phyloP scores from a whole-genome alignment of 257 asterid species.

The Solanum ahanhuiri region DNA sequence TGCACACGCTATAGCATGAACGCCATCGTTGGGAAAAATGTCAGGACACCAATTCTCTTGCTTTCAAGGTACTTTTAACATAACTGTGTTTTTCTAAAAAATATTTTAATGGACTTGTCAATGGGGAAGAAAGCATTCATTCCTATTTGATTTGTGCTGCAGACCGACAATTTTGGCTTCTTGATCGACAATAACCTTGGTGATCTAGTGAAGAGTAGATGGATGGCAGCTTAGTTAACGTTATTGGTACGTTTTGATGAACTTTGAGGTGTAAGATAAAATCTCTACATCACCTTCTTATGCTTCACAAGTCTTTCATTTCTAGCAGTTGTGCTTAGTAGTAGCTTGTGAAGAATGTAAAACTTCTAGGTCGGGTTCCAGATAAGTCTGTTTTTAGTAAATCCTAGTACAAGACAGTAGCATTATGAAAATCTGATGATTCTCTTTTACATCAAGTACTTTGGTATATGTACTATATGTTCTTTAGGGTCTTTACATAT shows the following conservation, averaged over 20 bases:
- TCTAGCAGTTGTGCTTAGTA: background rate
- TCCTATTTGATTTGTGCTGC: background rate
- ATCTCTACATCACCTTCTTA: background rate
- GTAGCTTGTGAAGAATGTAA: background rate
- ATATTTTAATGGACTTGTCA: background rate
- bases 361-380: background rate
- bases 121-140: background rate
- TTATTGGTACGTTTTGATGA: background rate
- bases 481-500: background rate
- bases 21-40: too few species aligned
- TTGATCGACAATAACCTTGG: background rate
- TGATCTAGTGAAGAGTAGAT: background rate
- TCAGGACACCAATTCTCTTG: background rate
- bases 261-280: background rate
- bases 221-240: background rate
- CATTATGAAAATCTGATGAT: background rate
- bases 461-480: background rate
- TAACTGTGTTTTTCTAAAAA: background rate
- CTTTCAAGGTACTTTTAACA: constrained; percentile 4
- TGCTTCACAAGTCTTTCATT: background rate
- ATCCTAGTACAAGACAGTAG: background rate
- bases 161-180: background rate
- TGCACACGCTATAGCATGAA: background rate
- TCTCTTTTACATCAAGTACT: background rate
- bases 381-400: background rate